phyloP scores from a whole-genome alignment of 2,329 filamentous ascomycete genomes.

The Cordyceps cateniannulata region DNA sequence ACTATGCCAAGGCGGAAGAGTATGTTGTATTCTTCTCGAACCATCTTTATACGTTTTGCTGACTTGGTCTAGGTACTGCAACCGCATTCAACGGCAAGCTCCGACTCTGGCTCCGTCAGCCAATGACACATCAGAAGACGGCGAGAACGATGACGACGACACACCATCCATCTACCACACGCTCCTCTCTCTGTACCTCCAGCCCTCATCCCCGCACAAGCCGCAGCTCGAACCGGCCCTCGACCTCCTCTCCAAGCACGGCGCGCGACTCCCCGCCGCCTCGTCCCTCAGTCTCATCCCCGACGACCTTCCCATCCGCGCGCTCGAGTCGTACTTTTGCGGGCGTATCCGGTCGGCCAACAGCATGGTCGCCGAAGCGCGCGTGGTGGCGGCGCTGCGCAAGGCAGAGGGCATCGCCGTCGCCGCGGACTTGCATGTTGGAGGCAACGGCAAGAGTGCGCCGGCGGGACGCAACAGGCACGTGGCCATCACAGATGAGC shows the following conservation, averaged over 20 bases:
- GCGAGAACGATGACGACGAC: slow-evolving; percentile 39
- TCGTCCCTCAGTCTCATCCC: slow-evolving; percentile 85
- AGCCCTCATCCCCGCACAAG: slow-evolving; percentile 65
- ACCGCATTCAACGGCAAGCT: slow-evolving; percentile 66
- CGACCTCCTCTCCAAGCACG: slow-evolving; percentile 83
- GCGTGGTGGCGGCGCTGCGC: slow-evolving; percentile 69
- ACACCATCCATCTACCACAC: slow-evolving; percentile 84
- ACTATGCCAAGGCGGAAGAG: slow-evolving; percentile 89
- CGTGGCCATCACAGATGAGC: slow-evolving; percentile 79
- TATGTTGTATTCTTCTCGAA: slow-evolving; percentile 37
- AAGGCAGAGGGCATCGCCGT: slow-evolving; percentile 74
- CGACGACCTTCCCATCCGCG: slow-evolving; percentile 65
- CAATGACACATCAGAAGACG: slow-evolving; percentile 23
- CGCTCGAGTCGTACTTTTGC: slow-evolving; percentile 85
- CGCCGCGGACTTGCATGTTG: slow-evolving; percentile 67
- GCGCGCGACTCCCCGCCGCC: slow-evolving; percentile 79
- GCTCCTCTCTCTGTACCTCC: slow-evolving; percentile 81
- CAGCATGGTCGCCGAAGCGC: slow-evolving; percentile 70
- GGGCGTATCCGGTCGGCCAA: slow-evolving; percentile 85
- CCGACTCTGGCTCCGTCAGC: slow-evolving; percentile 34
- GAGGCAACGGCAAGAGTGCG: slow-evolving; percentile 39
- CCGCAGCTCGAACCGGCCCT: slow-evolving; percentile 74
- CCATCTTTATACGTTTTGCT: background rate
- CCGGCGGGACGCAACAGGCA: slow-evolving; percentile 50
- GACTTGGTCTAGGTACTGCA: slow-evolving; percentile 64